phyloP scores from a whole-genome alignment of 169 alveolate species.

The Plasmodium gallinaceum region DNA sequence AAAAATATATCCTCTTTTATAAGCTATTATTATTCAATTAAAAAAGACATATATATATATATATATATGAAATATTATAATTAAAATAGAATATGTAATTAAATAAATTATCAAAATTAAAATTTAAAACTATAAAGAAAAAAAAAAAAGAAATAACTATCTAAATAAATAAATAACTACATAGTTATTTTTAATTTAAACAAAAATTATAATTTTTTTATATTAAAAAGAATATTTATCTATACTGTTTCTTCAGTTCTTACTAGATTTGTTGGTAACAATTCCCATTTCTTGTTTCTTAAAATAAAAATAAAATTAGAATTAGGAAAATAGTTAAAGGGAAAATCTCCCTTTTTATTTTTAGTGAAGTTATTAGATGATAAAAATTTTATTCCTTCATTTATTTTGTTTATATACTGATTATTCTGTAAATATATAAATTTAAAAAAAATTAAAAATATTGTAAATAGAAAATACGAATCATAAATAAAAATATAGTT shows the following conservation, averaged over 20 bases:
- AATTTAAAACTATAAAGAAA: neutral
- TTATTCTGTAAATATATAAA: conserved; percentile 9
- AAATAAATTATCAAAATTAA: too few relatives aligned
- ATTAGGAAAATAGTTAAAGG: conserved; percentile 35
- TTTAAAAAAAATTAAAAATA: neutral
- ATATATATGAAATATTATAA: neutral
- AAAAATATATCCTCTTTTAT: conserved; percentile 63
- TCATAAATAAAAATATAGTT: neutral
- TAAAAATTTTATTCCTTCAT: conserved; percentile 27
- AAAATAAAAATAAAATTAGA: conserved; percentile 42
- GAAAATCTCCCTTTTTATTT: conserved; percentile 38
- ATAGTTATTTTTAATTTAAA: too few relatives aligned
- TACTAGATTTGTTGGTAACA: conserved; percentile 62
- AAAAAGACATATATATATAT: neutral
- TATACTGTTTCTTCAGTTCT: neutral
- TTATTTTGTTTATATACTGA: conserved; percentile 36
- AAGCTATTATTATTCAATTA: conserved; percentile 11
- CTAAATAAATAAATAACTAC: too few relatives aligned
- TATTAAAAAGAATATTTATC: neutral
- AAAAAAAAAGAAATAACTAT: neutral
- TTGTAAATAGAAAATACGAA: neutral
- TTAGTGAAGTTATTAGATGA: conserved; percentile 29
- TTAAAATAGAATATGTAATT: too few relatives aligned
- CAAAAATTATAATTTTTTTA: neutral
- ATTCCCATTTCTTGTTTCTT: conserved; percentile 61